A percentile compares a stretch with the other conserved stretches of the same genome.
These are phyloP conservation scores for Pelargonium nanum DNA, from an alignment of 345 rosid species.

Conservation along the genomic window DNA sequence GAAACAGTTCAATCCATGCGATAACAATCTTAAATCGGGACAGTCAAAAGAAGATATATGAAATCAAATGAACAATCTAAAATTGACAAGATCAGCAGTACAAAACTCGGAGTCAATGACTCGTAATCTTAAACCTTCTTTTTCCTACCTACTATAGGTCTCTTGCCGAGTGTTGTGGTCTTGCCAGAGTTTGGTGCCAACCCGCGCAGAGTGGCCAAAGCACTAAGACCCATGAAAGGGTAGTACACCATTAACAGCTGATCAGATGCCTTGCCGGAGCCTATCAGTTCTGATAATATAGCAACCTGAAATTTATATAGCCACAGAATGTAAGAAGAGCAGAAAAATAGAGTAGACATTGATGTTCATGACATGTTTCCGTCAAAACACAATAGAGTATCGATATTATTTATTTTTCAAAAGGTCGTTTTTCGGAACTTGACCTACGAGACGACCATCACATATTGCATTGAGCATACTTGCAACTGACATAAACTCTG, in stretches of 20 bases:
- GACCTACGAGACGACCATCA: no score
- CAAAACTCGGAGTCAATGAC: not conserved
- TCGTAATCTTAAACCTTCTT: constrained; percentile 40
- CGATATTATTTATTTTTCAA: no score
- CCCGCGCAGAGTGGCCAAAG: constrained; percentile 54
- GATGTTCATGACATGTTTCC: not conserved
- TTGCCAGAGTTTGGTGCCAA: constrained; percentile 21
- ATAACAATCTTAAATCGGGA: no score
- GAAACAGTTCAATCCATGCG: no score
- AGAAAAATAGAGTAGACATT: not conserved
- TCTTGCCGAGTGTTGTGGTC: constrained; percentile 22
- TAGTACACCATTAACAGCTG: constrained; percentile 38
- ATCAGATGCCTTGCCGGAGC: constrained; percentile 55
- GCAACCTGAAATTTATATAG: constrained; percentile 33
- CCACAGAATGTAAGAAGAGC: not conserved
- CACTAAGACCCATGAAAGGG: constrained; percentile 48
- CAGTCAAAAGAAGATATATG: not conserved
- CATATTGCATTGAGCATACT: no score
- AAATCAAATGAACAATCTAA: no score
- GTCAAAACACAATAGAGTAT: not conserved
- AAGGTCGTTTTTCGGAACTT: no score
- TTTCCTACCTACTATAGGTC: constrained; percentile 37
- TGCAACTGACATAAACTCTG: no score
- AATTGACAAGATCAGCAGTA: constrained; percentile 1
- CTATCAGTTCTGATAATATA: constrained; percentile 43